Percentiles rank a stretch among this genome's conserved stretches.
Evolutionary conservation across 129 eudicot species (phyloP).

Genomic region (Escallonia herrerae): DNA sequence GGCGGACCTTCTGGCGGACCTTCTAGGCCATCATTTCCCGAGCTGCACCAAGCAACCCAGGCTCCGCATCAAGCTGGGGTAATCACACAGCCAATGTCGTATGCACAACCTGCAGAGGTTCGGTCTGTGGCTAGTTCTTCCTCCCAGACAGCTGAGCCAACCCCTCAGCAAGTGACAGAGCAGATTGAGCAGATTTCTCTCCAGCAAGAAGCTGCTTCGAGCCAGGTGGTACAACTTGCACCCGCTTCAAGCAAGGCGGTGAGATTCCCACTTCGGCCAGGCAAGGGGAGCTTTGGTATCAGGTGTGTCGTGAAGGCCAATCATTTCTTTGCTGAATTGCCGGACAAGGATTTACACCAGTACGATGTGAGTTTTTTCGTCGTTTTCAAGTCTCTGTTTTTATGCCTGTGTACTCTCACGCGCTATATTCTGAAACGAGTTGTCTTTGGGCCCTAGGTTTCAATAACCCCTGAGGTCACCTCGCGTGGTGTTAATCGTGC

Average conservation of each 20-base stretch:
- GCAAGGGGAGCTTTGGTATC: slow-evolving; percentile 63
- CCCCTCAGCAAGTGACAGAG: slow-evolving; percentile 27
- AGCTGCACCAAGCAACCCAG: slow-evolving; percentile 96
- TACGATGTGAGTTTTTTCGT: slow-evolving; percentile 58
- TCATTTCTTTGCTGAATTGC: slow-evolving; percentile 86
- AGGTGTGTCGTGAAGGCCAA: slow-evolving; percentile 85
- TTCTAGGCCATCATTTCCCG: slow-evolving; percentile 72
- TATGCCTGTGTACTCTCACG: background rate
- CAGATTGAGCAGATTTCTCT: slow-evolving; percentile 46
- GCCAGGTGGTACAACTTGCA: slow-evolving; percentile 34
- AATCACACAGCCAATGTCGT: slow-evolving; percentile 33
- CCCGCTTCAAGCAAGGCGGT: slow-evolving; percentile 77
- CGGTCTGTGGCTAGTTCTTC: slow-evolving; percentile 52
- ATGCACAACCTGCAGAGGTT: slow-evolving; percentile 31
- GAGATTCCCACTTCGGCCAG: slow-evolving; percentile 87
- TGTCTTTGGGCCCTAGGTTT: slow-evolving; percentile 40
- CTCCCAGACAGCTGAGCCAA: slow-evolving; percentile 28
- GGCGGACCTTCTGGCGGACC: slow-evolving; percentile 66
- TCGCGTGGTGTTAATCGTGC: slow-evolving; percentile 98
- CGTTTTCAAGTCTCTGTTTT: background rate
- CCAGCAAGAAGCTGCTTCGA: slow-evolving; percentile 42
- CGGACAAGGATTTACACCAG: slow-evolving; percentile 91
- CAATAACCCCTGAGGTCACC: slow-evolving; percentile 84
- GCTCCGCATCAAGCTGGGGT: slow-evolving; percentile 67
- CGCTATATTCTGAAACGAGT: background rate